phyloP scores from a whole-genome alignment of 441 rosid species.

The Gossypium schwendimanii region DNA sequence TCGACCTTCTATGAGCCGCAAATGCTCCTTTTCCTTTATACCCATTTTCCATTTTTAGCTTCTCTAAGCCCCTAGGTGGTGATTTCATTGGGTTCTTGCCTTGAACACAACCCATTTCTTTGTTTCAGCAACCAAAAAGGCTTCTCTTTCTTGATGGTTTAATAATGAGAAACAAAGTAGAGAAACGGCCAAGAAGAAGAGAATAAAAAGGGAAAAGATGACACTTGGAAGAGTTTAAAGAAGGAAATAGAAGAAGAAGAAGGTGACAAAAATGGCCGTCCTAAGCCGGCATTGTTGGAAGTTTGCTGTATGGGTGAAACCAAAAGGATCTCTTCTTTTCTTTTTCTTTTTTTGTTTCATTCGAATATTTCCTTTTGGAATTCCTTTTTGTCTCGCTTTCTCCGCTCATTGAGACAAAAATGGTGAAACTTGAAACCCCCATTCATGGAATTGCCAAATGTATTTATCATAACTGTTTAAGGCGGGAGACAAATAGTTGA shows the following conservation, averaged over 20 bases:
- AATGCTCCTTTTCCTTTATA: conserved; percentile 18
- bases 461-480: not conserved
- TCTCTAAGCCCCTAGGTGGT: conserved; percentile 25
- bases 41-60: conserved; percentile 35
- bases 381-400: conserved; percentile 14
- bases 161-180: not conserved
- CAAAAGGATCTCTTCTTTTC: not conserved
- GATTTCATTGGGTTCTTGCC: conserved; percentile 31
- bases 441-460: not conserved
- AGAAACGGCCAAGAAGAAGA: conserved; percentile 4
- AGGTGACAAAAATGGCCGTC: conserved; percentile 28
- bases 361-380: not conserved
- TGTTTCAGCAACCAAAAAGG: not conserved
- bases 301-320: not conserved
- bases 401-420: conserved; percentile 15
- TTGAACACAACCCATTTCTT: conserved; percentile 40
- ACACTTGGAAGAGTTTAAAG: conserved; percentile 18
- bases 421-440: conserved; percentile 1
- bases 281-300: conserved; percentile 28
- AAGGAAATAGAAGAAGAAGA: conserved; percentile 7
- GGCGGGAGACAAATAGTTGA: conserved; percentile 15
- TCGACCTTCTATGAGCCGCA: conserved; percentile 24
- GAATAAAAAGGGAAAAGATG: not conserved
- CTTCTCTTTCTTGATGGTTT: not conserved
- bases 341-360: not conserved